These are phyloP conservation scores for Apiotrichum akiyoshidainum DNA, from an alignment of 1,284 basidiomycete genomes.

Conservation along the genomic window DNA sequence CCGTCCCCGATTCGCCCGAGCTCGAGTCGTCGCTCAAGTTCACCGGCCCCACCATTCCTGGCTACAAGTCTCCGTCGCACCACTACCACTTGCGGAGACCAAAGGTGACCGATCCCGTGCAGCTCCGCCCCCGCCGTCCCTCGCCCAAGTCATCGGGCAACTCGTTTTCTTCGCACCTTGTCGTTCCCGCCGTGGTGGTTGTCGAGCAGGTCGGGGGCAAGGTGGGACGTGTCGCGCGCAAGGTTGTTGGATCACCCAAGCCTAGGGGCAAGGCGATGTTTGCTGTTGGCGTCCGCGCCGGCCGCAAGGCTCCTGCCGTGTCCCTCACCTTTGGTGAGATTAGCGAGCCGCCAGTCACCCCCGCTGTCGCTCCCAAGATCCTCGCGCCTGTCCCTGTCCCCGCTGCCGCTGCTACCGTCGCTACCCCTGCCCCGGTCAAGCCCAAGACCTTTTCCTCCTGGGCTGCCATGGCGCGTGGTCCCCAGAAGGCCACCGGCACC, in stretches of 20 bases:
- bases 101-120: slow-evolving; percentile 9
- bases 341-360: slow-evolving; percentile 3
- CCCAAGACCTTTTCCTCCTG: slow-evolving; percentile 58
- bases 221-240: neutral
- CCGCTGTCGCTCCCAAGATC: neutral
- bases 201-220: slow-evolving; percentile 12
- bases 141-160: slow-evolving; percentile 16
- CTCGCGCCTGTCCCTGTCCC: slow-evolving; percentile 3
- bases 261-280: slow-evolving; percentile 25
- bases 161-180: slow-evolving; percentile 20
- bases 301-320: slow-evolving; percentile 5
- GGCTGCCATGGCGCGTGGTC: slow-evolving; percentile 63
- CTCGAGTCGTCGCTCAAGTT: slow-evolving; percentile 11
- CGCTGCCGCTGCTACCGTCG: slow-evolving; percentile 6
- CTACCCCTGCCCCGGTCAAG: slow-evolving; percentile 41
- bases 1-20: neutral
- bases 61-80: slow-evolving; percentile 7
- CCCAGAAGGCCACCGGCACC: slow-evolving; percentile 12
- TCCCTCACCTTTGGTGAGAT: slow-evolving; percentile 14
- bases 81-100: slow-evolving; percentile 1
- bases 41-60: slow-evolving; percentile 14
- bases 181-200: slow-evolving; percentile 12
- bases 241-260: slow-evolving; percentile 15
- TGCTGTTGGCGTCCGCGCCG: slow-evolving; percentile 14
- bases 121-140: slow-evolving; percentile 20